Evolutionary conservation across 1,139 yeast genomes (phyloP).

Genomic region (Suhomyces kunorum): DNA sequence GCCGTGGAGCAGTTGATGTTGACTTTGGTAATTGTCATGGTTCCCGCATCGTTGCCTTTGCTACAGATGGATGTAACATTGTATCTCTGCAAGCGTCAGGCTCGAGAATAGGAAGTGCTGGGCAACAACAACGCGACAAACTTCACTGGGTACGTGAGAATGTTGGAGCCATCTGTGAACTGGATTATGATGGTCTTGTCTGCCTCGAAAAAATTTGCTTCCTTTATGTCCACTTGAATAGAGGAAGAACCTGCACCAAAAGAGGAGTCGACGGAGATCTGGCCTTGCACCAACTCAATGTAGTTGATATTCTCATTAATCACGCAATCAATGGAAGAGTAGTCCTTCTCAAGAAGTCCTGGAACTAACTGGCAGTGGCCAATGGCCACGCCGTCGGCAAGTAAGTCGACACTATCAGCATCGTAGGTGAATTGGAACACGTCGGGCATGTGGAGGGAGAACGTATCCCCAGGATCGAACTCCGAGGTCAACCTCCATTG

Average conservation of each 20-base stretch:
- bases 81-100: too few relatives aligned
- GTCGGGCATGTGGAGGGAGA: slow-evolving; percentile 1
- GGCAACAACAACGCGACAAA: neutral
- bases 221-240: neutral
- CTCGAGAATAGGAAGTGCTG: too few relatives aligned
- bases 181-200: neutral
- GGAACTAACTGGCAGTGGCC: neutral
- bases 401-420: neutral
- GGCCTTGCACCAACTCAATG: neutral
- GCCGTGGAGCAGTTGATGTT: neutral
- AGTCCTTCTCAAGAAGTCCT: neutral
- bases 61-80: neutral
- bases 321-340: neutral
- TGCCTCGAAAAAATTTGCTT: neutral
- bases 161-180: neutral
- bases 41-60: neutral
- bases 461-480: neutral
- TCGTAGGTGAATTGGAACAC: neutral
- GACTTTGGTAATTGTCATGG: neutral
- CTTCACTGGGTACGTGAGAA: neutral
- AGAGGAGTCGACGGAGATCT: neutral
- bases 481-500: neutral
- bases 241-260: neutral
- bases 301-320: neutral
- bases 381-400: neutral